phyloP scores from a whole-genome alignment of 306 rosid genomes.

The Gynostemma pentaphyllum region DNA sequence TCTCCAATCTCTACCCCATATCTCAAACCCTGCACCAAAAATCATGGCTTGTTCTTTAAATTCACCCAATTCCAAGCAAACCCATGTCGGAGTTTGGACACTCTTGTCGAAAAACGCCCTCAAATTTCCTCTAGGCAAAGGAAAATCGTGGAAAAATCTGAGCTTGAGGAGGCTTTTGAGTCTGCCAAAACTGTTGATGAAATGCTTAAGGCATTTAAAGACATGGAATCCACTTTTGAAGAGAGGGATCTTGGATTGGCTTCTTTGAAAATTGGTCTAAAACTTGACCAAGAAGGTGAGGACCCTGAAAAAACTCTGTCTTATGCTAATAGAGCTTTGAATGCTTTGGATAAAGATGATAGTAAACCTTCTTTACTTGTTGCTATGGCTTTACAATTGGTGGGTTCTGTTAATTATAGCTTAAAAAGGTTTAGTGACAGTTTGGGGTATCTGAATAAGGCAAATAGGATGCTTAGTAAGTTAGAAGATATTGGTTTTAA shows the following conservation, averaged over 20 bases:
- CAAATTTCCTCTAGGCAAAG: conserved; percentile 55
- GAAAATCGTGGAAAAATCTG: conserved; percentile 40
- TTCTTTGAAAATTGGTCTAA: conserved; percentile 69
- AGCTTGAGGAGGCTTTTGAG: conserved; percentile 75
- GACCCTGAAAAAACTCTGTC: conserved; percentile 60
- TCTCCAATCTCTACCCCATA: conserved; percentile 16
- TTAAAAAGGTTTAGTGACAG: conserved; percentile 72
- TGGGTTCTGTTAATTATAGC: conserved; percentile 63
- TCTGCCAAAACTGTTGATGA: conserved; percentile 48
- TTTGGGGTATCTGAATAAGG: conserved; percentile 69
- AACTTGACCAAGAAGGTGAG: conserved; percentile 79
- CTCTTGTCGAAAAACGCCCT: conserved; percentile 38
- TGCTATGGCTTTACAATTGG: conserved; percentile 76
- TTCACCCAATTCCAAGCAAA: conserved; percentile 24
- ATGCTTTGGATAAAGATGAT: conserved; percentile 46
- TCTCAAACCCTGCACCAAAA: conserved; percentile 30
- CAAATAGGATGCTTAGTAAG: conserved; percentile 59
- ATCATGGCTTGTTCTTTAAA: conserved; percentile 22
- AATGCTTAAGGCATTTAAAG: conserved; percentile 54
- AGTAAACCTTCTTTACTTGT: conserved; percentile 35
- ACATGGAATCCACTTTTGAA: conserved; percentile 51
- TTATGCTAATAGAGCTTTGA: conserved; percentile 59
- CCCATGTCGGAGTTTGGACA: conserved; percentile 40
- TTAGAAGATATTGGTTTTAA: conserved; percentile 41
- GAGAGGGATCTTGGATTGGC: conserved; percentile 75